Evolutionary conservation across 441 rosid species (phyloP).

Genomic region (Omphalea diandra): DNA sequence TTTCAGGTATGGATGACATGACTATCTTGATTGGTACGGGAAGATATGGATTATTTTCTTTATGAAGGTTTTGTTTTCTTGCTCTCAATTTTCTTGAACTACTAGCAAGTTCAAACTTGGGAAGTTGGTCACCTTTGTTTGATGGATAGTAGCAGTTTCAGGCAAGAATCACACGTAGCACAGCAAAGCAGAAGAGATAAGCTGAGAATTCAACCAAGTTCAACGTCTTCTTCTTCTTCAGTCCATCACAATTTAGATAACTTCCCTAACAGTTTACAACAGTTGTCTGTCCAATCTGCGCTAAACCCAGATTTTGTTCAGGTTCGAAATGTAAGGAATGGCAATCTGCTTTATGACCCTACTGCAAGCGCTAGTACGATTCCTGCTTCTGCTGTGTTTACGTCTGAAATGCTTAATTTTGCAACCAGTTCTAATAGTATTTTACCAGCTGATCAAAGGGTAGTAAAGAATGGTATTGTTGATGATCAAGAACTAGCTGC

Average conservation of each 20-base stretch:
- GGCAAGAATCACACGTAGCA: conserved; percentile 47
- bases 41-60: too few species aligned
- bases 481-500: conserved; percentile 30
- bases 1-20: too few species aligned
- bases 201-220: conserved; percentile 36
- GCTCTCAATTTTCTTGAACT: too few species aligned
- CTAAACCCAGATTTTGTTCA: conserved; percentile 36
- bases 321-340: conserved; percentile 26
- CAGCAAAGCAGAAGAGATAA: conserved; percentile 55
- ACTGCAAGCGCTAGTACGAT: background rate
- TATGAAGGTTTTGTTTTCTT: background rate
- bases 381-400: background rate
- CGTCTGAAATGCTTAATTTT: conserved; percentile 28
- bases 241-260: conserved; percentile 26
- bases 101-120: too few species aligned
- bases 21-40: too few species aligned
- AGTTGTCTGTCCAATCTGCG: conserved; percentile 24
- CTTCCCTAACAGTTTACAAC: conserved; percentile 27
- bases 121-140: background rate
- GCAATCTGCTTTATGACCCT: conserved; percentile 25
- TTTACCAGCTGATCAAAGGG: conserved; percentile 22
- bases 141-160: conserved; percentile 39
- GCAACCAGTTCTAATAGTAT: conserved; percentile 19
- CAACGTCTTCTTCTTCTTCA: conserved; percentile 3
- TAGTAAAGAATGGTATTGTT: conserved; percentile 25